Base-by-base conservation (phyloP, 805 yeast genomes). In the Torulaspora microellipsoides region DNA sequence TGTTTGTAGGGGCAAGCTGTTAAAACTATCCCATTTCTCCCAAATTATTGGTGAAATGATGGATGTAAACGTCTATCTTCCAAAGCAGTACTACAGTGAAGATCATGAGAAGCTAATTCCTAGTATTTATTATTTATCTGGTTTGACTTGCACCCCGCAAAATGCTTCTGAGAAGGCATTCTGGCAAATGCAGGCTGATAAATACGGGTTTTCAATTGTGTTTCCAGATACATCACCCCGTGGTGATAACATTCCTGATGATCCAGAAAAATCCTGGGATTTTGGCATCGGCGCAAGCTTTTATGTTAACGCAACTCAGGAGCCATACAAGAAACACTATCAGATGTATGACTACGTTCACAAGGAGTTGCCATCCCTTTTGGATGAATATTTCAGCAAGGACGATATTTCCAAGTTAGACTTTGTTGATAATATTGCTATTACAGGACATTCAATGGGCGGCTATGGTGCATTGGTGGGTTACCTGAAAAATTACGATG, bases 391-490 rank as follows among this genome's bases (percentile, higher is more conserved):
- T 27, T 61, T 69, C 40, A 67, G 63, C 43, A 38, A 50, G 27
- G 53, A 56, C 10, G 64, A 67, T 13, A 74, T 64, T 42, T 47
- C 68, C 2, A 64, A 66, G 32, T 68, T 91, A 47, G 88, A 91
- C 64, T 80, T 83, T 49, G 30, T 55, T 20, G 62, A 67, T 31
- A 81, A 76, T 32, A 74, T 81, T 40, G 77, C 91, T 15, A 78
- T 91, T 52, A 80, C 93, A n/a, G 99, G 99, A 34, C 98, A 93
- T 65, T 93, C 99, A 1, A 93, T 93, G 98, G 99, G 99, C 39
- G 99, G 99, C 1, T 87, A 77, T 62, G 99, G 98, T 45, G 95
- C 99, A 0, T 66, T 91, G 47, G 69, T 83, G 47, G 70, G 80
- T n/a, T 80, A 66, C 53, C 67, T 91, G 47, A 77, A 73, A 49